Evolutionary conservation across 2,329 filamentous ascomycete species (phyloP), one percentile per base, ranked within the genome.

Genomic region (Exophiala spinifera): DNA sequence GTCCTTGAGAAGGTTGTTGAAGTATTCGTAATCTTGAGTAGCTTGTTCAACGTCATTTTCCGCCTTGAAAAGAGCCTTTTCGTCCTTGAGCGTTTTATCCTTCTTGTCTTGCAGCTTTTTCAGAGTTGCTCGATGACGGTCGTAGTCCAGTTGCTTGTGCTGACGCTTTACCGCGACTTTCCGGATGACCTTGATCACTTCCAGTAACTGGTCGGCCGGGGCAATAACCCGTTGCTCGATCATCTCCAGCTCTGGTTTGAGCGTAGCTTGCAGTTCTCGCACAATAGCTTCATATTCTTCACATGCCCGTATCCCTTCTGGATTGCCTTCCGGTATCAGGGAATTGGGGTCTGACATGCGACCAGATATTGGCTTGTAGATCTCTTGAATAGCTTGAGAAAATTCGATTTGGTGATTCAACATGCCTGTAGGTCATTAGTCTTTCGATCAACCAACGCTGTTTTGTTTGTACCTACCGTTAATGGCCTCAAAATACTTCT

Each of bases 71-170:
- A 96, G 79, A 14, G 91, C 91, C 76, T 97, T 99, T 70, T 99
- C 94, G 65, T 99, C 94, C 78, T 99, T 99, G 61, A 95, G 76
- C 2, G 83, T 87, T 74, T 95, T 95, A 57, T 99, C 94, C 73
- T 96, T 96, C 76, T 99, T 99, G 57, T 97, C 94, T 70, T 96
- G 87, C 39, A 97, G 77, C 76, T 96, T 97, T 78, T 97, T 99
- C 61, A 95, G 79, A 0, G 85, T 79, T 37, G 86, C 79, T 48
- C 86, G 85, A 72, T 91, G 91, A 57, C 92, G 87, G 70, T 99
- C 94, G 71, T 91, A 96, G 73, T 99, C 94, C 54, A 99, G 80
- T 72, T 96, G 89, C 76, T 99, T 99, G 79, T 97, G 94, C 67
- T 97, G 89, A 66, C 94, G 88, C 79, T 99, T 99, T 59, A 83